Base-by-base conservation (phyloP, 1,284 basidiomycete genomes). In the Pseudozyma sp. region DNA sequence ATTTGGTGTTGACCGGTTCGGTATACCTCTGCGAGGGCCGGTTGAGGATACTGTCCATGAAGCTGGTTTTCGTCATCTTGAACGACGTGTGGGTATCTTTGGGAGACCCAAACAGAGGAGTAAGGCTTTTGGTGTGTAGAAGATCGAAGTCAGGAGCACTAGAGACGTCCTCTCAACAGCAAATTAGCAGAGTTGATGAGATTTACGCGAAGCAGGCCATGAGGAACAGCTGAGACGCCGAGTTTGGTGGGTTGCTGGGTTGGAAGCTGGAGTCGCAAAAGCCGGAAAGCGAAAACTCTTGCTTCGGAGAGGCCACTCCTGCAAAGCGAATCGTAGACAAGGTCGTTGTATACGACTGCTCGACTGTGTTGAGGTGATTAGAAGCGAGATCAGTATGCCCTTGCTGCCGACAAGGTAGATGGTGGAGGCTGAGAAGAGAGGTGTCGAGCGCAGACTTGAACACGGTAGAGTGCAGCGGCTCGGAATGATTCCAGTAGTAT, bases 21-120 rank as follows among this genome's bases (percentile, higher is more conserved):
- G 76, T 67, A 48, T 84, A 84, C 42, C 60, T 77, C 66, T 84
- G 83, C 4, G 82, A 83, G 43, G 83, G 83, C 55, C 83, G 77
- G 36, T 83, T 81, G 34, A 84, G 78, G 59, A 84, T 83, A 40
- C 67, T 65, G 52, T 83, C 81, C 64, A 84, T 65, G 54, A 84
- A 77, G 51, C 79, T 79, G 38, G 69, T 52, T 59, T 74, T 74
- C 9, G 79, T 50, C 83, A 84, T 84, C n/a, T 31, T 66, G 65
- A 42, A 25, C 25, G 25, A 31, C 6, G 25, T 31, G 25, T 31
- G 25, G 25, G 25, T 31, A 43, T 5, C 12, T 10, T 34, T 11
- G 39, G 43, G 45, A 25, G 9, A 47, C 3, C 11, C 19, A 12
- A 10, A 13, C 16, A 8, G 38, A n/a, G 25, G 49, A 25, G 9